phyloP scores from a whole-genome alignment of 139 green algal species.

The Coelastrella sp. region DNA sequence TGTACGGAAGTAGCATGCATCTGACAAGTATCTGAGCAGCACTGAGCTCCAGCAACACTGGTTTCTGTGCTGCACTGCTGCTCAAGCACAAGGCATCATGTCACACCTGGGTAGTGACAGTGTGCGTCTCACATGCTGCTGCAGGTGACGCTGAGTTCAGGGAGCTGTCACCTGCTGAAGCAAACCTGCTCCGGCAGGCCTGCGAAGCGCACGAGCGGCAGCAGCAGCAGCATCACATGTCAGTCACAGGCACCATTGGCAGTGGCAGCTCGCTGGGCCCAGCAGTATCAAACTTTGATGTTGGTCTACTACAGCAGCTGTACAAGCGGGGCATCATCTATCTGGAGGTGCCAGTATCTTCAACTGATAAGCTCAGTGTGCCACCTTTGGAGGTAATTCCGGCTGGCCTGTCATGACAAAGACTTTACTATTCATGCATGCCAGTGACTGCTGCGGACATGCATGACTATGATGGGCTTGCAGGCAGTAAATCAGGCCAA shows the following conservation, averaged over 20 bases:
- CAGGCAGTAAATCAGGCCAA: too few relatives aligned
- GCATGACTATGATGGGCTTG: too few relatives aligned
- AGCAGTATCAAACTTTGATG: slow-evolving; percentile 26
- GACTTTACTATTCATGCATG: too few relatives aligned
- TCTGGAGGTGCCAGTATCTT: slow-evolving; percentile 85
- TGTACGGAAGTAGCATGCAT: too few relatives aligned
- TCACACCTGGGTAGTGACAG: too few relatives aligned
- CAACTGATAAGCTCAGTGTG: slow-evolving; percentile 86
- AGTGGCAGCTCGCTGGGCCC: not conserved
- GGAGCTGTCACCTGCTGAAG: slow-evolving; percentile 79
- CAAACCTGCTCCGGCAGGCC: slow-evolving; percentile 67
- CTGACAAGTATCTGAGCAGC: too few relatives aligned
- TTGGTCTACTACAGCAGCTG: slow-evolving; percentile 51
- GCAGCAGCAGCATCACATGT: slow-evolving; percentile 6
- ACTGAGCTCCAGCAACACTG: too few relatives aligned
- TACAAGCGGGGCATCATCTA: slow-evolving; percentile 84
- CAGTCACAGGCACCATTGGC: not conserved
- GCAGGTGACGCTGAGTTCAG: slow-evolving; percentile 83
- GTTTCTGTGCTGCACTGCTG: too few relatives aligned
- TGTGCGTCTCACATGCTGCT: too few relatives aligned
- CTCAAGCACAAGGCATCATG: too few relatives aligned
- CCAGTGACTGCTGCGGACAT: too few relatives aligned
- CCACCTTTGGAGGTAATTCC: slow-evolving; percentile 82
- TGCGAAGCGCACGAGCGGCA: not conserved
- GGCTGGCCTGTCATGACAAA: too few relatives aligned